Conservation (phyloP, 495 filamentous ascomycete genomes). For the Margaritispora aquatica region DNA sequence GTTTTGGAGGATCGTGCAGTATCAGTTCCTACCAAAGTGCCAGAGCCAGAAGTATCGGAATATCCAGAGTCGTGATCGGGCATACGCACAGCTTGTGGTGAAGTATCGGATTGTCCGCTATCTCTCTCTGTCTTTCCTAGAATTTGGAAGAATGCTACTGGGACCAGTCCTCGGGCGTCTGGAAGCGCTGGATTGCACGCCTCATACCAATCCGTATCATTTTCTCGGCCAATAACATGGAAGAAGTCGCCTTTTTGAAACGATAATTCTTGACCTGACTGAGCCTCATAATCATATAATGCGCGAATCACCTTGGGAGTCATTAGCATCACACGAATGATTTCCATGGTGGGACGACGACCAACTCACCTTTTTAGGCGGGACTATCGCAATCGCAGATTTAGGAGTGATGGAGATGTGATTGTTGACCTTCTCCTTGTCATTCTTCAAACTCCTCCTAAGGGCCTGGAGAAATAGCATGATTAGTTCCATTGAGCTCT, state of each 20-base stretch:
- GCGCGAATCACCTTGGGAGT: conserved; percentile 81
- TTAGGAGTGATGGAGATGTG: conserved; percentile 89
- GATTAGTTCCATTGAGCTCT: conserved; percentile 7
- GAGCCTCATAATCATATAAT: conserved; percentile 84
- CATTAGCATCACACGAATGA: neutral
- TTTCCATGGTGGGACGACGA: conserved; percentile 7
- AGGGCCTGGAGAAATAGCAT: conserved; percentile 53
- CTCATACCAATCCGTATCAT: conserved; percentile 96
- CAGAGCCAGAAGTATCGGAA: conserved; percentile 49
- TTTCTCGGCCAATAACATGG: conserved; percentile 93
- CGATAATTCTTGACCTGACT: conserved; percentile 70
- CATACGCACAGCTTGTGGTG: conserved; percentile 47
- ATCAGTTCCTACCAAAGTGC: conserved; percentile 26
- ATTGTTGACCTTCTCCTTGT: conserved; percentile 72
- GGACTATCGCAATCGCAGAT: conserved; percentile 87
- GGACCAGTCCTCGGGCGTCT: conserved; percentile 83
- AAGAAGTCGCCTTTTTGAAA: conserved; percentile 97
- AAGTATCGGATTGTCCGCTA: conserved; percentile 68
- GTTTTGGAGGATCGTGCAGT: conserved; percentile 32
- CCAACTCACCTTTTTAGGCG: conserved; percentile 83
- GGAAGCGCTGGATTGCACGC: conserved; percentile 93
- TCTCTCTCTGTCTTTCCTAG: conserved; percentile 87
- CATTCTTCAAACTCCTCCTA: conserved; percentile 80
- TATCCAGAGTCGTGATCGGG: conserved; percentile 75
- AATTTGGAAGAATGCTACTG: conserved; percentile 86